Evolutionary conservation across 1,139 yeast genomes (phyloP).

Genomic region (Wickerhamomyces sp.): DNA sequence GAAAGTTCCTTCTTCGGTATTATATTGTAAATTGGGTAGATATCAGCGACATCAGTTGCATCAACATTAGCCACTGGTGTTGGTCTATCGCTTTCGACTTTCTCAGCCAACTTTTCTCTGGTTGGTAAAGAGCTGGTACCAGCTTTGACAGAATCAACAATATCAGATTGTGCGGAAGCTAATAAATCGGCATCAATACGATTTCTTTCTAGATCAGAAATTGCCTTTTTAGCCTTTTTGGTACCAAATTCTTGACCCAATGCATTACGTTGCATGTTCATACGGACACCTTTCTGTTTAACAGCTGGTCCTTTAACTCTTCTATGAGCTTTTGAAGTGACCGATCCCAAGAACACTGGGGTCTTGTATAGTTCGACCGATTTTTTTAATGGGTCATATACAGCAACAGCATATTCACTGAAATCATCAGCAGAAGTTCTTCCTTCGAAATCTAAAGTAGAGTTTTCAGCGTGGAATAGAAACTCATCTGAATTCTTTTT

Average conservation of each 20-base stretch:
- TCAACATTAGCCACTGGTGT: slow-evolving; percentile 74
- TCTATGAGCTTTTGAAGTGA: slow-evolving; percentile 50
- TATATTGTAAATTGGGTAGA: slow-evolving; percentile 69
- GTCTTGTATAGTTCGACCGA: slow-evolving; percentile 59
- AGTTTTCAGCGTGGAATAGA: slow-evolving; percentile 75
- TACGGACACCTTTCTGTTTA: slow-evolving; percentile 45
- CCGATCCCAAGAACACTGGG: slow-evolving; percentile 52
- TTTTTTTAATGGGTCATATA: slow-evolving; percentile 59
- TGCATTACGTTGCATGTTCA: slow-evolving; percentile 63
- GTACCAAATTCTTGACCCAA: slow-evolving; percentile 98
- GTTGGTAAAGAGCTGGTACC: slow-evolving; percentile 74
- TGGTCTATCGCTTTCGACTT: slow-evolving; percentile 65
- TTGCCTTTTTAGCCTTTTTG: slow-evolving; percentile 90
- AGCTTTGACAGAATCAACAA: slow-evolving; percentile 72
- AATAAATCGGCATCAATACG: slow-evolving; percentile 80
- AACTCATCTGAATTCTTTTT: slow-evolving; percentile 42
- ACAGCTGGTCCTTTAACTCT: slow-evolving; percentile 56
- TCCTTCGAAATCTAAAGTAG: slow-evolving; percentile 71
- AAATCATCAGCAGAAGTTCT: slow-evolving; percentile 37
- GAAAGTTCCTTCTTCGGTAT: slow-evolving; percentile 65
- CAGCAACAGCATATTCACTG: slow-evolving; percentile 53
- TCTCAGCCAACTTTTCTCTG: slow-evolving; percentile 48
- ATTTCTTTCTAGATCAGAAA: slow-evolving; percentile 75
- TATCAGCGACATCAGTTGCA: slow-evolving; percentile 77
- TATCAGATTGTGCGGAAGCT: slow-evolving; percentile 70